Percentiles rank a stretch among this genome's conserved stretches.
Conservation (phyloP, 2,329 filamentous ascomycete genomes). For the Sporothrix brunneoviolacea region DNA sequence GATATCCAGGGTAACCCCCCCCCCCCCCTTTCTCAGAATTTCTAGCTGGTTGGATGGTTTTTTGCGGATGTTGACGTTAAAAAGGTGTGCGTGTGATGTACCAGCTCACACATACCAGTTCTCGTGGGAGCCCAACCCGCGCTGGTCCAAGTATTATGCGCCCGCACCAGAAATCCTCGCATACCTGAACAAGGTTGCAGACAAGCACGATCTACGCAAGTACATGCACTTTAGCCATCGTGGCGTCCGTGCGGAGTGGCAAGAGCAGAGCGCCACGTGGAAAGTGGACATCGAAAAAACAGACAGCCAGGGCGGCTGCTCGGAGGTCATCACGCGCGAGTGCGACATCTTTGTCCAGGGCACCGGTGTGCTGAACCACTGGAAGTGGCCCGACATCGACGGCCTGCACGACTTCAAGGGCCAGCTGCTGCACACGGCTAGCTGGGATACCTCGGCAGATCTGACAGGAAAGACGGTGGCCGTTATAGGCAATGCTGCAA, state of each 20-base stretch:
- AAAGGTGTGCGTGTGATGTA: conserved; percentile 35
- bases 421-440: conserved; percentile 11
- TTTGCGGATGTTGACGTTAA: not conserved
- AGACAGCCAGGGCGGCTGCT: not conserved
- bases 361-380: conserved; percentile 41
- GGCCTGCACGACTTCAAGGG: conserved; percentile 12
- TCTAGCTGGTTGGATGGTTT: too few species aligned
- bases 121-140: conserved; percentile 21
- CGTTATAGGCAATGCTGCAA: conserved; percentile 1
- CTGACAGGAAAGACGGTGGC: conserved; percentile 1
- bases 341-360: conserved; percentile 41
- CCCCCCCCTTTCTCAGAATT: too few species aligned
- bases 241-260: not conserved
- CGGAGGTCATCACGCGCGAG: conserved; percentile 17
- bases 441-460: conserved; percentile 20
- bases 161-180: conserved; percentile 15
- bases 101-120: conserved; percentile 35
- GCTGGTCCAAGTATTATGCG: conserved; percentile 26
- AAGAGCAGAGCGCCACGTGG: not conserved
- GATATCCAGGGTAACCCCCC: not conserved
- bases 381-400: conserved; percentile 33
- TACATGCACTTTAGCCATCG: not conserved
- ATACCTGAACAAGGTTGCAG: conserved; percentile 27
- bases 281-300: not conserved
- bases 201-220: conserved; percentile 9